phyloP scores from a whole-genome alignment of 768 basidiomycete species.

The Lentinula guzmanii region DNA sequence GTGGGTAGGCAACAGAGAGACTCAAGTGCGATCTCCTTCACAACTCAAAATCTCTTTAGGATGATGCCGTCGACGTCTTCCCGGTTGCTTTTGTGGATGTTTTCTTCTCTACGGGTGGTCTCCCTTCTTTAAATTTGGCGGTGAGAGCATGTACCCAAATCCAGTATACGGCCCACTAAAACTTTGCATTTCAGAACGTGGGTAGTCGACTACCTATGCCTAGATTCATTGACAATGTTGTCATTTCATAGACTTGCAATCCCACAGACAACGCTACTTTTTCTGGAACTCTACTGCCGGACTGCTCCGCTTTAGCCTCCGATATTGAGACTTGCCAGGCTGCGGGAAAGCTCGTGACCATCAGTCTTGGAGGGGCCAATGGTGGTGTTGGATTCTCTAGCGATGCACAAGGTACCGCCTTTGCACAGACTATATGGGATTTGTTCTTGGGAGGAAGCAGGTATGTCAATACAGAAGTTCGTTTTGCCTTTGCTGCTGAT shows the following conservation, averaged over 20 bases:
- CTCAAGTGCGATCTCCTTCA: not conserved
- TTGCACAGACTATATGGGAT: slow-evolving; percentile 68
- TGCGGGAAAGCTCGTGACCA: slow-evolving; percentile 54
- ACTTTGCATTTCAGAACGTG: not conserved
- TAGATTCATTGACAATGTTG: not conserved
- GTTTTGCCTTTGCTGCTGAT: not conserved
- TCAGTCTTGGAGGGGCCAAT: slow-evolving; percentile 56
- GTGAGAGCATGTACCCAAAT: slow-evolving; percentile 24
- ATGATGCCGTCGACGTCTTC: slow-evolving; percentile 62
- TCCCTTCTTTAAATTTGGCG: slow-evolving; percentile 63
- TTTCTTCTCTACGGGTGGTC: slow-evolving; percentile 58
- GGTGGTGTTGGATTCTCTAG: slow-evolving; percentile 57
- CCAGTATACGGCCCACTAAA: not conserved
- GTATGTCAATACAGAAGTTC: not conserved
- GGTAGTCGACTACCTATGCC: not conserved
- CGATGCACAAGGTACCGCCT: slow-evolving; percentile 49
- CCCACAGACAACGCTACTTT: slow-evolving; percentile 49
- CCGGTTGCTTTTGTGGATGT: slow-evolving; percentile 64
- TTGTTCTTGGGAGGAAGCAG: slow-evolving; percentile 57
- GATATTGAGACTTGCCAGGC: slow-evolving; percentile 63
- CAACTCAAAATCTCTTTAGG: slow-evolving; percentile 25
- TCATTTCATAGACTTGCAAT: slow-evolving; percentile 50
- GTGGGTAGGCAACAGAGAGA: not conserved
- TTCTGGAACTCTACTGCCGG: slow-evolving; percentile 53
- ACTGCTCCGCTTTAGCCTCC: slow-evolving; percentile 54